phyloP scores from a whole-genome alignment of 345 rosid genomes.

The Lepidium africanum region DNA sequence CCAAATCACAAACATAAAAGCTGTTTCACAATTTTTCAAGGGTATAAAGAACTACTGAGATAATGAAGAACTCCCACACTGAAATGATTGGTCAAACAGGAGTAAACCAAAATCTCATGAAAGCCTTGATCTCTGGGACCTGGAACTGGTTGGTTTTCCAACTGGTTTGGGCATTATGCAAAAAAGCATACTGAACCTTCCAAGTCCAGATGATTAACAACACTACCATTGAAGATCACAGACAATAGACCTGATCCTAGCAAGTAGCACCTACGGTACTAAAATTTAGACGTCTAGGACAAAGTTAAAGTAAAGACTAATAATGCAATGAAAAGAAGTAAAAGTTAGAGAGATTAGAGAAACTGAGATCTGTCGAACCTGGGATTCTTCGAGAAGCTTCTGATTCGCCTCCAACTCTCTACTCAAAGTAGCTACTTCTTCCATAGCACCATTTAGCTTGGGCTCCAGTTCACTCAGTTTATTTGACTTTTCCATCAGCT shows the following conservation, averaged over 20 bases:
- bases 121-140: background rate
- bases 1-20: constrained; percentile 7
- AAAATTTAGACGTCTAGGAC: background rate
- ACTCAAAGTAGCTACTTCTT: constrained; percentile 57
- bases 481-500: constrained; percentile 54
- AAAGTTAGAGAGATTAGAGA: background rate
- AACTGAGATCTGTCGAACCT: constrained; percentile 39
- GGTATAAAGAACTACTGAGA: background rate
- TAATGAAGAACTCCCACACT: background rate
- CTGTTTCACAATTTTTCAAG: background rate
- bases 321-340: background rate
- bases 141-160: background rate
- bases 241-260: background rate
- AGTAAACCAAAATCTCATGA: background rate
- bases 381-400: constrained; percentile 92
- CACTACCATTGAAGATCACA: background rate
- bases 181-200: background rate
- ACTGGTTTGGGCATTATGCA: background rate
- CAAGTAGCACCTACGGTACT: background rate
- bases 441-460: constrained; percentile 61
- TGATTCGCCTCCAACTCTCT: constrained; percentile 67
- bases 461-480: constrained; percentile 56
- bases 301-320: background rate
- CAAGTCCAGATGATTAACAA: background rate
- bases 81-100: background rate